Evolutionary conservation across 768 basidiomycete genomes (phyloP).

Genomic region (Macrolepiota dolichaula): DNA sequence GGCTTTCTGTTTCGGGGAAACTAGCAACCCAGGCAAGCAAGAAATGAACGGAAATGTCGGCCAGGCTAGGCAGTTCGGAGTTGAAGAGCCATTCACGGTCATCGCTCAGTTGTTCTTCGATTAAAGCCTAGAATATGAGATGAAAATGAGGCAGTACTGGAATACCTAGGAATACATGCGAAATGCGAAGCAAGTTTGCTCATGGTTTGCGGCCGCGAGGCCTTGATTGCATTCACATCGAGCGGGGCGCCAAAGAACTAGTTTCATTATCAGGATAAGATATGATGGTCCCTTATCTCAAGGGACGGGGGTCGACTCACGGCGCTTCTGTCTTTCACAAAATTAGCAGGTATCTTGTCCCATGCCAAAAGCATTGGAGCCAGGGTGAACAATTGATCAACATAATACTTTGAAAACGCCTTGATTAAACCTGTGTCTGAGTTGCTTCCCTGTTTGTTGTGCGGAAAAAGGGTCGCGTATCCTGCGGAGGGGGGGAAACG

Average conservation of each 20-base stretch:
- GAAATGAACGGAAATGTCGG: slow-evolving; percentile 52
- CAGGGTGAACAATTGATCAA: slow-evolving; percentile 41
- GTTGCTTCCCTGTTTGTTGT: slow-evolving; percentile 34
- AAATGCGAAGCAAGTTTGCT: slow-evolving; percentile 45
- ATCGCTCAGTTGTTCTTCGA: slow-evolving; percentile 46
- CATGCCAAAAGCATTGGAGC: slow-evolving; percentile 42
- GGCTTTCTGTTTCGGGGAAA: slow-evolving; percentile 29
- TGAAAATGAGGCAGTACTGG: not conserved
- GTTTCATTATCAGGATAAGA: not conserved
- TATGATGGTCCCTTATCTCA: not conserved
- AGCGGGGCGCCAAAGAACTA: slow-evolving; percentile 35
- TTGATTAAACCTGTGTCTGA: slow-evolving; percentile 46
- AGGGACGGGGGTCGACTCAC: slow-evolving; percentile 26
- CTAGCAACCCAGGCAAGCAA: slow-evolving; percentile 39
- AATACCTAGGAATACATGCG: slow-evolving; percentile 25
- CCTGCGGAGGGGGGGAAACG: slow-evolving; percentile 49
- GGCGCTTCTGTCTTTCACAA: slow-evolving; percentile 45
- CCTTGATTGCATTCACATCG: slow-evolving; percentile 32
- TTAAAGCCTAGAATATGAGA: slow-evolving; percentile 20
- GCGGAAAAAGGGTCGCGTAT: slow-evolving; percentile 47
- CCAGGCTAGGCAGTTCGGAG: slow-evolving; percentile 47
- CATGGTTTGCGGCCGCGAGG: slow-evolving; percentile 25
- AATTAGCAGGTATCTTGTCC: slow-evolving; percentile 40
- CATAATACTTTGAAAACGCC: slow-evolving; percentile 43
- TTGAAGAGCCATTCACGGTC: slow-evolving; percentile 57